These are phyloP conservation scores for Papiliotrema laurentii DNA, from an alignment of 1,284 basidiomycete species.

Conservation along the genomic window DNA sequence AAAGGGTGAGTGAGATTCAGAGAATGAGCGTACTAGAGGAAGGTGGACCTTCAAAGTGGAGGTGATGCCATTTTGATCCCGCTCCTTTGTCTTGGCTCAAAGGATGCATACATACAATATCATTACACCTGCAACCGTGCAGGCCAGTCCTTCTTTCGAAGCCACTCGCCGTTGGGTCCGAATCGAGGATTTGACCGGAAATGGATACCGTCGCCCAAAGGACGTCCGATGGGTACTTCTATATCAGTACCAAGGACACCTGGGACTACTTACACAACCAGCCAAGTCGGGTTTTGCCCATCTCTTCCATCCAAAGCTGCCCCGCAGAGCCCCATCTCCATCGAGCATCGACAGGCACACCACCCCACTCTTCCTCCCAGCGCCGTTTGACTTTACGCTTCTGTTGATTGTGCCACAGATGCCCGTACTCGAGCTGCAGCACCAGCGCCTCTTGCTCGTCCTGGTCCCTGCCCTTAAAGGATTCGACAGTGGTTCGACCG, in stretches of 20 bases:
- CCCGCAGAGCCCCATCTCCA: slow-evolving; percentile 34
- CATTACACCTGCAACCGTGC: slow-evolving; percentile 6
- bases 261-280: slow-evolving; percentile 42
- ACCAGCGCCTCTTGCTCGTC: slow-evolving; percentile 29
- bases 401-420: slow-evolving; percentile 23
- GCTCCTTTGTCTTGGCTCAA: neutral
- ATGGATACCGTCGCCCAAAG: slow-evolving; percentile 39
- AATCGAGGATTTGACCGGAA: slow-evolving; percentile 41
- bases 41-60: slow-evolving; percentile 9
- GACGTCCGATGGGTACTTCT: slow-evolving; percentile 42
- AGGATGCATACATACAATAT: neutral
- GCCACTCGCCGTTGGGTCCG: slow-evolving; percentile 45
- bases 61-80: neutral
- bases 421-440: slow-evolving; percentile 34
- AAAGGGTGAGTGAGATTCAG: neutral
- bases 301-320: slow-evolving; percentile 38
- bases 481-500: slow-evolving; percentile 41
- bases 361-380: slow-evolving; percentile 45
- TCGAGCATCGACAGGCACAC: slow-evolving; percentile 33
- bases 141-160: slow-evolving; percentile 42
- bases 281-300: slow-evolving; percentile 33
- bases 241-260: neutral
- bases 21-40: neutral
- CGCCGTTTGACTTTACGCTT: slow-evolving; percentile 20
- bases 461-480: slow-evolving; percentile 34